These are phyloP conservation scores for Brassica nigra DNA, from an alignment of 345 rosid species.

Conservation along the genomic window DNA sequence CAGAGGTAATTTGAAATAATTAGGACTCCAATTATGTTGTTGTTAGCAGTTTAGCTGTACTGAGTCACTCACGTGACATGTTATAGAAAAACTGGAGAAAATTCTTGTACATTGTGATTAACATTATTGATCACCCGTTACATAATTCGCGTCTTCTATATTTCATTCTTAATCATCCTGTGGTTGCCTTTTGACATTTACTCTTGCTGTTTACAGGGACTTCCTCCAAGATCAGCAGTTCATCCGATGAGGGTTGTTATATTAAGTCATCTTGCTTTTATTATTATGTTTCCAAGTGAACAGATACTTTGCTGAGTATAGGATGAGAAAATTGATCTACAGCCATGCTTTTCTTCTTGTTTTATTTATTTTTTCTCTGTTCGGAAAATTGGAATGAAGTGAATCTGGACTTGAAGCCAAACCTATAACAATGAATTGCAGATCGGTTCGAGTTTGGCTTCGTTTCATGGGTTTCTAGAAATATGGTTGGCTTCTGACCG, in stretches of 20 bases:
- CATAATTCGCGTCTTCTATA: background rate
- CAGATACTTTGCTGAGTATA: slow-evolving; percentile 15
- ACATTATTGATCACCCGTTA: background rate
- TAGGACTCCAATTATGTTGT: slow-evolving; percentile 20
- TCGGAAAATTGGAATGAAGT: slow-evolving; percentile 17
- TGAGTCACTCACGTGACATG: slow-evolving; percentile 8
- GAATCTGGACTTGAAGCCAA: slow-evolving; percentile 20
- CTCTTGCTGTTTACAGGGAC: slow-evolving; percentile 59
- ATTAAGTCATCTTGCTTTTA: slow-evolving; percentile 30
- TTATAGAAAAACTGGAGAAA: slow-evolving; percentile 6
- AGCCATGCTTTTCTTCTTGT: slow-evolving; percentile 10
- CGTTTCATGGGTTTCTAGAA: slow-evolving; percentile 4
- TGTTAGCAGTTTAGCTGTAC: slow-evolving; percentile 20
- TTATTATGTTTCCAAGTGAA: slow-evolving; percentile 22
- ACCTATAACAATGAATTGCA: background rate
- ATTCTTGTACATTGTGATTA: slow-evolving; percentile 8
- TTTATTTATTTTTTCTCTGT: background rate
- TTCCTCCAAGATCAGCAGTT: slow-evolving; percentile 96
- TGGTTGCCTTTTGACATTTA: slow-evolving; percentile 18
- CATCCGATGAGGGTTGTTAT: slow-evolving; percentile 99
- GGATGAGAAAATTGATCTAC: slow-evolving; percentile 9
- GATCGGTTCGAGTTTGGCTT: background rate
- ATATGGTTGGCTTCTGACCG: background rate
- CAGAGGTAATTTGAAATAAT: slow-evolving; percentile 64
- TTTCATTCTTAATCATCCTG: slow-evolving; percentile 6